A percentile compares a stretch with the other conserved stretches of the same genome.
Evolutionary conservation across 352 stramenopile species (phyloP).

Genomic region (Bremia lactucae): DNA sequence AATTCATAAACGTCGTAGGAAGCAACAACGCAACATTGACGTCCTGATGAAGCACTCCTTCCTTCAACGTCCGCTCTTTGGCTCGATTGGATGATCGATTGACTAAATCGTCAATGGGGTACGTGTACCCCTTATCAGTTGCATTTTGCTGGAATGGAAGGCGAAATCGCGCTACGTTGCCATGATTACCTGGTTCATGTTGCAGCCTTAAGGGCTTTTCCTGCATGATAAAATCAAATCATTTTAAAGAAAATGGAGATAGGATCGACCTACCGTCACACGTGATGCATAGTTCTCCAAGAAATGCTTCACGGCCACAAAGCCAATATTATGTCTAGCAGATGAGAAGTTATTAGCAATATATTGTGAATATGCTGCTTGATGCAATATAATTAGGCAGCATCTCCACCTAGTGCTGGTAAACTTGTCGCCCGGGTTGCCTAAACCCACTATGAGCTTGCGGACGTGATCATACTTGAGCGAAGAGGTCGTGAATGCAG

Average conservation of each 20-base stretch:
- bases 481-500: slow-evolving; percentile 1
- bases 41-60: slow-evolving; percentile 58
- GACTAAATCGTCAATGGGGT: slow-evolving; percentile 63
- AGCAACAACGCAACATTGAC: slow-evolving; percentile 73
- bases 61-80: slow-evolving; percentile 60
- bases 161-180: slow-evolving; percentile 49
- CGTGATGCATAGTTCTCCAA: slow-evolving; percentile 47
- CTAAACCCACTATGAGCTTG: slow-evolving; percentile 77
- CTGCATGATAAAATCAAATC: slow-evolving; percentile 15
- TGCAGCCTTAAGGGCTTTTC: slow-evolving; percentile 33
- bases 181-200: slow-evolving; percentile 50
- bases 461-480: slow-evolving; percentile 58
- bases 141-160: slow-evolving; percentile 53
- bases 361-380: no score
- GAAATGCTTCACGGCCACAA: slow-evolving; percentile 51
- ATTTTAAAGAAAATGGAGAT: no score
- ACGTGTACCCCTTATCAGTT: slow-evolving; percentile 22
- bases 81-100: slow-evolving; percentile 60
- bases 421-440: slow-evolving; percentile 79
- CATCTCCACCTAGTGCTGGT: slow-evolving; percentile 48
- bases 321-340: slow-evolving; percentile 76
- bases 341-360: no score
- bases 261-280: slow-evolving; percentile 36
- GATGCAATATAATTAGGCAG: background rate
- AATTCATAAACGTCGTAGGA: slow-evolving; percentile 82